Evolutionary conservation across 176 grass and related monocot genomes (phyloP).

Genomic region (Phoenix dactylifera): DNA sequence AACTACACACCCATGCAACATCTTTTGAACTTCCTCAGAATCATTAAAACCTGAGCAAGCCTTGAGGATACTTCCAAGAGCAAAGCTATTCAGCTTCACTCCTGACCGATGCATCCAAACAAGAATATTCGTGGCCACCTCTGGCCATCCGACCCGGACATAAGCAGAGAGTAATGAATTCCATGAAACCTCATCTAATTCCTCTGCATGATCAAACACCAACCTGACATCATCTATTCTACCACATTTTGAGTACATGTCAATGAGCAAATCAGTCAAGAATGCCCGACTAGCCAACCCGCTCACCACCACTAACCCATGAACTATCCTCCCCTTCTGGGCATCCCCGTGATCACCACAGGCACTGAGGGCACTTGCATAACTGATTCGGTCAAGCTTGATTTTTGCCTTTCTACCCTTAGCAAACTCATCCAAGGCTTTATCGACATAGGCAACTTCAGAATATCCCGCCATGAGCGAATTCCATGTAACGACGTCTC

Average conservation of each 20-base stretch:
- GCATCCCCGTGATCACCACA: constrained; percentile 21
- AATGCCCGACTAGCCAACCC: constrained; percentile 34
- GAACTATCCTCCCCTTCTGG: constrained; percentile 27
- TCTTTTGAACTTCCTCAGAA: constrained; percentile 43
- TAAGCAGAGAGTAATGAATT: constrained; percentile 54
- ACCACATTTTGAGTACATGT: constrained; percentile 67
- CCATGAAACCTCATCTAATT: constrained; percentile 59
- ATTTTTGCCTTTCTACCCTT: constrained; percentile 14
- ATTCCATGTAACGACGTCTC: constrained; percentile 57
- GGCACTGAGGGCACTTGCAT: constrained; percentile 20
- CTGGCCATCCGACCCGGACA: constrained; percentile 39
- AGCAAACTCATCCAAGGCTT: constrained; percentile 33
- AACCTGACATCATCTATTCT: constrained; percentile 66
- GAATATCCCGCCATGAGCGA: constrained; percentile 43
- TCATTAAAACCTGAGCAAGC: constrained; percentile 37
- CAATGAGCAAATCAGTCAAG: constrained; percentile 57
- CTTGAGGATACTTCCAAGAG: constrained; percentile 52
- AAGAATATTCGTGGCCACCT: constrained; percentile 57
- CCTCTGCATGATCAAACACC: constrained; percentile 62
- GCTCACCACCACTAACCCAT: constrained; percentile 45
- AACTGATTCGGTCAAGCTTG: constrained; percentile 35
- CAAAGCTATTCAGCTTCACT: constrained; percentile 47
- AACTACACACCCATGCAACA: constrained; percentile 64
- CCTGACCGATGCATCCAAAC: constrained; percentile 75
- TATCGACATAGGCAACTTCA: neutral